A percentile compares a stretch with the other conserved stretches of the same genome.
Evolutionary conservation across 139 green algal genomes (phyloP).

Genomic region (Chlorella sp.): DNA sequence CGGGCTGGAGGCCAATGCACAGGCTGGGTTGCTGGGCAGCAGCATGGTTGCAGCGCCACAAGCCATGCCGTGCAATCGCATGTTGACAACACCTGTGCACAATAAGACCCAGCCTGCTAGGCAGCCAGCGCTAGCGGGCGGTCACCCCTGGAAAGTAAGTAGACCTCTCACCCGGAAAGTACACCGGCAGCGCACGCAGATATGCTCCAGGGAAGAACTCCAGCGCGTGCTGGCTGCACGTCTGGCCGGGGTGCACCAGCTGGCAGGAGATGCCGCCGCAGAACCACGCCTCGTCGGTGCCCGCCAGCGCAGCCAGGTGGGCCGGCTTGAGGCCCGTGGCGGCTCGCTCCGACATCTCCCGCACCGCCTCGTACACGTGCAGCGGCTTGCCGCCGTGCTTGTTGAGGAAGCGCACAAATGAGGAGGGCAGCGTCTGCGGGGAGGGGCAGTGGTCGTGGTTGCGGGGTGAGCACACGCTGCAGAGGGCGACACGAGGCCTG

Average conservation of each 20-base stretch:
- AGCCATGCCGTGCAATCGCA: too few relatives aligned
- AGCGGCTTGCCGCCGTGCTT: constrained; percentile 73
- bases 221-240: constrained; percentile 57
- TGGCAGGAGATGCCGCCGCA: constrained; percentile 48
- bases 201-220: constrained; percentile 72
- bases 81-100: background rate
- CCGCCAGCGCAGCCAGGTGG: constrained; percentile 44
- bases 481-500: too few relatives aligned
- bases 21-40: background rate
- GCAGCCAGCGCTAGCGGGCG: too few relatives aligned
- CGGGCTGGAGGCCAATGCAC: background rate
- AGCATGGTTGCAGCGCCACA: background rate
- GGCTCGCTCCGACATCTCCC: constrained; percentile 31
- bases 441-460: too few relatives aligned
- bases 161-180: constrained; percentile 61
- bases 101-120: too few relatives aligned
- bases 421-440: constrained; percentile 64
- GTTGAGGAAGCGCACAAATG: constrained; percentile 88
- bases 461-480: too few relatives aligned
- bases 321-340: background rate
- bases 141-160: too few relatives aligned
- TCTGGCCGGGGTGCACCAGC: constrained; percentile 73
- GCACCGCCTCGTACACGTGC: constrained; percentile 26
- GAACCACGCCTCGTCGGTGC: constrained; percentile 40
- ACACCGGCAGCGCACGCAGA: constrained; percentile 79